Percentiles rank a stretch among this genome's conserved stretches.
Conservation (phyloP, 306 rosid genomes). For the Fragaria iinumae region DNA sequence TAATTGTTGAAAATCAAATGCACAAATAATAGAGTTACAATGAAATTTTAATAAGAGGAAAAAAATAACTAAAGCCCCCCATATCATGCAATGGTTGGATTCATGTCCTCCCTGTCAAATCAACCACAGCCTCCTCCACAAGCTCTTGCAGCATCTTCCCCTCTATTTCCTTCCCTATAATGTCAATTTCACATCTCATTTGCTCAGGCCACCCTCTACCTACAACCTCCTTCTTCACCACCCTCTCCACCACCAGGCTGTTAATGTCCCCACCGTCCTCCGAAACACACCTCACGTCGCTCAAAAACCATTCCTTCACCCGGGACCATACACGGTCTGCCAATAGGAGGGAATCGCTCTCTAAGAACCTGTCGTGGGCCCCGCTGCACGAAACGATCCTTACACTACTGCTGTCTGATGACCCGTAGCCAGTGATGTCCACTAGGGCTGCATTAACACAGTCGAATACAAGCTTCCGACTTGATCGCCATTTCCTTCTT, state of each 20-base stretch:
- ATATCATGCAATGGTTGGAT: not conserved
- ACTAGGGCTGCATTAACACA: conserved; percentile 55
- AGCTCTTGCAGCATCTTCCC: conserved; percentile 66
- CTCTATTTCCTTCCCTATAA: conserved; percentile 69
- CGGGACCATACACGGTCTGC: conserved; percentile 64
- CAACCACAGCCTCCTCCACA: conserved; percentile 66
- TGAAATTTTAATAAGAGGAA: conserved; percentile 15
- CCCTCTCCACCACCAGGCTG: conserved; percentile 74
- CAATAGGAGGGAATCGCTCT: conserved; percentile 40
- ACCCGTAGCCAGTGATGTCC: conserved; percentile 53
- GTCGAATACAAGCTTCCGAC: conserved; percentile 75
- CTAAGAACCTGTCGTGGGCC: conserved; percentile 31
- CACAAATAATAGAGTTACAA: conserved; percentile 42
- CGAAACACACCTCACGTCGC: conserved; percentile 45
- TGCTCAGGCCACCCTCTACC: conserved; percentile 68
- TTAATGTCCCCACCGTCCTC: conserved; percentile 57
- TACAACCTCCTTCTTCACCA: conserved; percentile 67
- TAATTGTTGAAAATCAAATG: conserved; percentile 38
- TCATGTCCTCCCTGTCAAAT: conserved; percentile 48
- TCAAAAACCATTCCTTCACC: conserved; percentile 66
- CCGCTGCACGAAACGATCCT: conserved; percentile 37
- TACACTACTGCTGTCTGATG: conserved; percentile 23
- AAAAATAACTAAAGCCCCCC: conserved; percentile 5
- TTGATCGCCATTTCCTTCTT: conserved; percentile 68
- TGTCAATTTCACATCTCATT: conserved; percentile 58